These are phyloP conservation scores for Singerocomus inundabilis DNA, from an alignment of 1,284 basidiomycete species.

Conservation along the genomic window DNA sequence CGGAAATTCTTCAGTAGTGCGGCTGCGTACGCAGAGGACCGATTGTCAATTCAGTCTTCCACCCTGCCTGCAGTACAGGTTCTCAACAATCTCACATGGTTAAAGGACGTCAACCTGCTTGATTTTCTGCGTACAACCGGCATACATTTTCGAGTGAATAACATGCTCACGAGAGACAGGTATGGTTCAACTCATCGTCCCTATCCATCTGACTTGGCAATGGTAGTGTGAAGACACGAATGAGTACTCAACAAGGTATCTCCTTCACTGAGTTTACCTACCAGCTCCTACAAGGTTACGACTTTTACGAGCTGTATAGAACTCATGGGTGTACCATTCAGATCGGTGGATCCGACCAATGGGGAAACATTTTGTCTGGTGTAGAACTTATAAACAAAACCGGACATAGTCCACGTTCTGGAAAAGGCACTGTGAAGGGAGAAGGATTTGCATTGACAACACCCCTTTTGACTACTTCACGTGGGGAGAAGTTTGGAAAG, in stretches of 20 bases:
- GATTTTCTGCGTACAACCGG: conserved; percentile 87
- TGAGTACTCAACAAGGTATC: conserved; percentile 77
- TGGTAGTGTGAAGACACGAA: conserved; percentile 81
- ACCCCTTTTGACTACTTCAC: conserved; percentile 87
- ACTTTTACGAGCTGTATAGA: conserved; percentile 82
- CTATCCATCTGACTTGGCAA: conserved; percentile 5
- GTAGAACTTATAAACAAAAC: conserved; percentile 76
- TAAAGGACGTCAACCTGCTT: conserved; percentile 68
- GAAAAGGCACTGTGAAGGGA: conserved; percentile 30
- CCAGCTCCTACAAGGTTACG: conserved; percentile 95
- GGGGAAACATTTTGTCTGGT: conserved; percentile 97
- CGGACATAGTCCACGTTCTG: conserved; percentile 32
- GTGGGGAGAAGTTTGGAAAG: conserved; percentile 97
- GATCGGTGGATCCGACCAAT: conserved; percentile 95
- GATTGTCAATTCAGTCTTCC: conserved; percentile 22
- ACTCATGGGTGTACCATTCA: conserved; percentile 79
- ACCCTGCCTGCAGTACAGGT: conserved; percentile 43
- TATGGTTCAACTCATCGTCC: conserved; percentile 33
- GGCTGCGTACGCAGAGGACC: conserved; percentile 53
- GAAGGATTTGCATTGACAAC: conserved; percentile 87
- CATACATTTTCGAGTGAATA: conserved; percentile 78
- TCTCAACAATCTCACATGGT: conserved; percentile 88
- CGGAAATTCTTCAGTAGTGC: conserved; percentile 73
- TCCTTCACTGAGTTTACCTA: conserved; percentile 98
- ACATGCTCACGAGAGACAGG: conserved; percentile 93